These are phyloP conservation scores for Trypanosoma rangeli DNA, from an alignment of 208 protist genomes.

Conservation along the genomic window DNA sequence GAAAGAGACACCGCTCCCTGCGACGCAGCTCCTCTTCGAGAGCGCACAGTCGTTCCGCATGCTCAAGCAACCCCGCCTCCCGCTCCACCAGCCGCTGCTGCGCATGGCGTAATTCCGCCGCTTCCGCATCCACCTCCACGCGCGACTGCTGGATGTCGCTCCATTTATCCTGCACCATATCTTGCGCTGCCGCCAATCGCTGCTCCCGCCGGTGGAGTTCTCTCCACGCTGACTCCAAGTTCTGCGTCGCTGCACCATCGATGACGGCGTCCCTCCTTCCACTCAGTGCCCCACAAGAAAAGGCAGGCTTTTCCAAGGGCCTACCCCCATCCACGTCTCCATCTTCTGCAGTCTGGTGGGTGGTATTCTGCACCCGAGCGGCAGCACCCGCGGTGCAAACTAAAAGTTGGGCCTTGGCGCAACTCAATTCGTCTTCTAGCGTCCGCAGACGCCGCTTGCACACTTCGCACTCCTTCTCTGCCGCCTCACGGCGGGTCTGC, in stretches of 20 bases:
- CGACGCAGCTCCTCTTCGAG: constrained; percentile 16
- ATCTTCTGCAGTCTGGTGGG: neutral
- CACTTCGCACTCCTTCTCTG: constrained; percentile 1
- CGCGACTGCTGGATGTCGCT: neutral
- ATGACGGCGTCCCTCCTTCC: neutral
- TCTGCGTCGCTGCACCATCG: neutral
- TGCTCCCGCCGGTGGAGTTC: neutral
- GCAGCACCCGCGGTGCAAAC: neutral
- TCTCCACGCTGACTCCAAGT: too few species aligned
- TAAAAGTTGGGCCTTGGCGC: neutral
- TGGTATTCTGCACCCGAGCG: neutral
- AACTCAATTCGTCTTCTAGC: neutral
- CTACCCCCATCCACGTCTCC: neutral
- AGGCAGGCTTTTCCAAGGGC: neutral
- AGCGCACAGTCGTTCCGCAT: constrained; percentile 13
- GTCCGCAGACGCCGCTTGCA: neutral
- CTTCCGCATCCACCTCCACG: neutral
- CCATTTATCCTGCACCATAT: neutral
- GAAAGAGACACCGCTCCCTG: constrained; percentile 1
- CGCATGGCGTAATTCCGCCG: neutral
- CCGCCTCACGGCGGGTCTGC: neutral
- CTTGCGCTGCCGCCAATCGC: neutral
- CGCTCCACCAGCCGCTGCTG: neutral
- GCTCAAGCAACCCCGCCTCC: constrained; percentile 8
- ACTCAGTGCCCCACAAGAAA: neutral